Base-by-base conservation (phyloP, 306 rosid genomes). In the Inga oerstediana region DNA sequence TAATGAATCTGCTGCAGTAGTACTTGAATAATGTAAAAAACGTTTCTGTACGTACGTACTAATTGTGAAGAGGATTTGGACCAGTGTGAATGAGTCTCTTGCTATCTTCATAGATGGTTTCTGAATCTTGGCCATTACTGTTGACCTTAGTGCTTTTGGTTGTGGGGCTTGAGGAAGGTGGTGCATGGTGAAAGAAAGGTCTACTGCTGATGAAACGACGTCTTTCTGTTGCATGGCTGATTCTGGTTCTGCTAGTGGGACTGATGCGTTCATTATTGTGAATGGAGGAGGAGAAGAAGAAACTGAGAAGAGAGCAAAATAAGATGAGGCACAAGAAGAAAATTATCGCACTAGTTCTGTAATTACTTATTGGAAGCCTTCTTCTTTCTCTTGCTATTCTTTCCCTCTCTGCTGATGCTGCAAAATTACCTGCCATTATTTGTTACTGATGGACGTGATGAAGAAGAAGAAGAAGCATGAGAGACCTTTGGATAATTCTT, bases 41-140 rank as follows among this genome's bases (percentile, higher is more conserved):
- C 43, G 1, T 39, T 39, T 1, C 1, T 39, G 43, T 39, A 39
- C 43, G 43, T 39, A 6, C 5, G 17, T 13, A 32, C 43, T 65
- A 65, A 65, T 64, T 95, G 84, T 95, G 98, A 85, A 95, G 98
- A 85, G 98, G 98, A 74, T 95, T 95, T 69, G 98, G 98, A 85
- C 98, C 98, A 1, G 98, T 95, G 76, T 93, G 98, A 89, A 95
- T 88, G 82, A 79, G 3, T 88, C 98, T 90, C 80, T 95, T 91
- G 16, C 90, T 90, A 13, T 92, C 94, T 11, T 64, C 93, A 67
- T 85, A 91, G n/a, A 78, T 39, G 15, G 72, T 64, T 72, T 84
- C 86, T 12, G 88, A 43, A 27, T 86, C 44, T 30, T 75, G 84
- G 74, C 82, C 84, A 51, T 77, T 58, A 5, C 20, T 2, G 43